Evolutionary conservation across 345 rosid species (phyloP).

Genomic region (Mallotus nudiflorus): DNA sequence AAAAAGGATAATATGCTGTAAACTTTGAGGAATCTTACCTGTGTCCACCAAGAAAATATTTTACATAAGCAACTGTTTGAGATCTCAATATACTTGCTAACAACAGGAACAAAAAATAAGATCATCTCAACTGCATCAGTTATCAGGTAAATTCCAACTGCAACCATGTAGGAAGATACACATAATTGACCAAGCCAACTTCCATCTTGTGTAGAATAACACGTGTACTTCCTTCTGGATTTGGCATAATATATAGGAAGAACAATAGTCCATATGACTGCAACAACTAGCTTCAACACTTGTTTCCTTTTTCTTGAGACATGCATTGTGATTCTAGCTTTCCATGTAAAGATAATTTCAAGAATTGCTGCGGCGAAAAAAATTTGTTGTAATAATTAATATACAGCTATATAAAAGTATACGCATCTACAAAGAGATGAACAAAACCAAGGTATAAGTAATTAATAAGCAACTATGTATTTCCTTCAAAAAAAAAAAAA

Average conservation of each 20-base stretch:
- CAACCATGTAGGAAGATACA: conserved; percentile 82
- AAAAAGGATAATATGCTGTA: neutral
- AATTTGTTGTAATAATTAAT: conserved; percentile 1
- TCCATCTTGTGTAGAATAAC: conserved; percentile 58
- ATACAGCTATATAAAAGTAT: neutral
- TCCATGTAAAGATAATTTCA: conserved; percentile 87
- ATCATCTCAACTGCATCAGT: conserved; percentile 77
- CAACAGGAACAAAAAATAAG: conserved; percentile 78
- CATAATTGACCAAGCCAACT: conserved; percentile 87
- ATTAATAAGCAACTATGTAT: neutral
- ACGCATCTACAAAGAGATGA: neutral
- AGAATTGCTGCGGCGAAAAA: conserved; percentile 60
- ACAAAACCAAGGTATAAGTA: neutral
- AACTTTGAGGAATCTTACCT: conserved; percentile 46
- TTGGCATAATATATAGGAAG: conserved; percentile 74
- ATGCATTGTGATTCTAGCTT: conserved; percentile 65
- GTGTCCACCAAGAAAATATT: conserved; percentile 71
- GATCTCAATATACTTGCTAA: conserved; percentile 76
- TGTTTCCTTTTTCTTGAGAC: conserved; percentile 59
- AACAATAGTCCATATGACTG: conserved; percentile 75
- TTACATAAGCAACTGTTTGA: conserved; percentile 66
- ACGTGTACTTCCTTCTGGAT: conserved; percentile 74
- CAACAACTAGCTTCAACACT: conserved; percentile 61
- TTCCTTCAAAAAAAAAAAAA: no score
- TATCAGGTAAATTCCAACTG: conserved; percentile 63